Percentiles rank a stretch among this genome's conserved stretches.
These are phyloP conservation scores for Maudiozyma saulgeensis DNA, from an alignment of 805 yeast genomes.

Conservation along the genomic window DNA sequence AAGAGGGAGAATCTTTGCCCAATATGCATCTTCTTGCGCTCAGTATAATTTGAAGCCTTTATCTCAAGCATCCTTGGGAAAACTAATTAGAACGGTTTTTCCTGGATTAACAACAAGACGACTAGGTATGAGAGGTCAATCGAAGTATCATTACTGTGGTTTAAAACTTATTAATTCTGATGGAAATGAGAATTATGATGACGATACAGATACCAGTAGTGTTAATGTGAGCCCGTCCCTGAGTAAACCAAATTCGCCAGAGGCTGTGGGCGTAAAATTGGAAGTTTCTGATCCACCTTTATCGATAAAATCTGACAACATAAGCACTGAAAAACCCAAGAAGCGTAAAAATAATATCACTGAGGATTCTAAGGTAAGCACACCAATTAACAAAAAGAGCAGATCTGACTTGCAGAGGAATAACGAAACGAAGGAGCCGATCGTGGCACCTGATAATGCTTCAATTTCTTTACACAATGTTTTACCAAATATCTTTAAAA, in stretches of 20 bases:
- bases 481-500: conserved; percentile 3
- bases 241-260: not conserved
- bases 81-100: conserved; percentile 52
- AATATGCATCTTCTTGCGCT: conserved; percentile 49
- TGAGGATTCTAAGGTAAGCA: not conserved
- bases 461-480: conserved; percentile 3
- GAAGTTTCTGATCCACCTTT: not conserved
- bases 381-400: not conserved
- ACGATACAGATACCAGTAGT: not conserved
- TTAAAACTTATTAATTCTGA: conserved; percentile 34
- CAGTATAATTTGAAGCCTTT: conserved; percentile 47
- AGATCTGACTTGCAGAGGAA: not conserved
- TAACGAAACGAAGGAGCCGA: not conserved
- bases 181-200: not conserved
- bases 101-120: conserved; percentile 68
- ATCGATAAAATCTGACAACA: not conserved
- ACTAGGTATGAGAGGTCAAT: conserved; percentile 71
- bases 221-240: not conserved
- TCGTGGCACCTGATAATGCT: not conserved
- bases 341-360: not conserved
- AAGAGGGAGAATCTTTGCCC: conserved; percentile 58
- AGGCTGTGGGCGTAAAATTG: not conserved
- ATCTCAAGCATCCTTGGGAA: conserved; percentile 73
- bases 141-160: conserved; percentile 83
- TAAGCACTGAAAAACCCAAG: not conserved